Evolutionary conservation across 768 basidiomycete genomes (phyloP), one percentile per base, ranked within the genome.

Genomic region (Candolleomyces efflorescens): DNA sequence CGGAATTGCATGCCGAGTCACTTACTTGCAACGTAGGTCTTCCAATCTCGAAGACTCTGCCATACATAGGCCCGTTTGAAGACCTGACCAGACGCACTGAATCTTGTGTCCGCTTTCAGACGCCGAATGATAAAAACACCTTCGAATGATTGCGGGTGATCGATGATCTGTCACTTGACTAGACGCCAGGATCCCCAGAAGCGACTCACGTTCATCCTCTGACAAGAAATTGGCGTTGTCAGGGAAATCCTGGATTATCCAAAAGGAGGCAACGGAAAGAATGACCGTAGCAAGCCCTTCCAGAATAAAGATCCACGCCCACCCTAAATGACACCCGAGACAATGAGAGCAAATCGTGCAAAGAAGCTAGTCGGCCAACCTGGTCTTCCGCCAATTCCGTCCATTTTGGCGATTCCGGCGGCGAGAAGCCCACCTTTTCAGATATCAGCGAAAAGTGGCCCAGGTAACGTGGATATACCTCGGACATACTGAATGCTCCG

Each of bases 171-270:
- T 13, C 50, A 50, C 9, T 27, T 23, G 39, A 37, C 12, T 2
- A 48, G 24, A 26, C 22, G 9, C 24, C 13, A 20, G 18, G 18
- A 20, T n/a, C 2, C 38, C 2, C 18, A 73, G 32, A 32, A 32
- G 6, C 32, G 32, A 32, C 75, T 49, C 66, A 80, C 85, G 78
- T 67, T 92, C 90, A 32, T 77, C 68, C 36, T 83, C 79, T 6
- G 76, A 82, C 39, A 92, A 72, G 69, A 92, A 92, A 58, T 77
- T 84, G 1, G 89, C 87, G 0, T 78, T 83, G 54, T 89, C 87
- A 1, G 90, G 89, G 67, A 91, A 92, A 68, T 91, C 89, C 63
- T 87, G 81, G 20, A 93, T 80, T 50, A 92, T 69, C 80, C 84
- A 91, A 73, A 80, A 91, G 0, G 88, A 87, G 3, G 75, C 75